These are phyloP conservation scores for Backusella macrospora DNA, from an alignment of 192 early-diverging fungal species.

Conservation along the genomic window DNA sequence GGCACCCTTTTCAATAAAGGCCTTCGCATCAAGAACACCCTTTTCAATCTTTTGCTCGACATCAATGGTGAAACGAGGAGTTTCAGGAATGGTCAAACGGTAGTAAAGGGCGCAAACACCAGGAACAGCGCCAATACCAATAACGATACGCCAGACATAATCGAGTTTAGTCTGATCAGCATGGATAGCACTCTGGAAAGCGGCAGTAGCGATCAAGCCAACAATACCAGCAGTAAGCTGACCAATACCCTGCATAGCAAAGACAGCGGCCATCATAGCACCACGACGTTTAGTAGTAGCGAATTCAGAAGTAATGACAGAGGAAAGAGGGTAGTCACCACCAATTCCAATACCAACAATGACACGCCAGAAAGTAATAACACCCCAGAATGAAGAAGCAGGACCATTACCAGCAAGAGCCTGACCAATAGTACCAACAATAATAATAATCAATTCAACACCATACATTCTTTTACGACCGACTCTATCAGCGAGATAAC, in stretches of 20 bases:
- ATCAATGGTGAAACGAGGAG: slow-evolving; percentile 82
- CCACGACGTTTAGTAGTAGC: slow-evolving; percentile 84
- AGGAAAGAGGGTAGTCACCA: slow-evolving; percentile 95
- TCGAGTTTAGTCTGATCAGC: slow-evolving; percentile 68
- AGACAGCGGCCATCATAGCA: slow-evolving; percentile 87
- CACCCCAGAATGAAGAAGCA: slow-evolving; percentile 62
- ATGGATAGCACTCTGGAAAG: slow-evolving; percentile 70
- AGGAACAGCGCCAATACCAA: slow-evolving; percentile 86
- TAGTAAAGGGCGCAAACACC: slow-evolving; percentile 87
- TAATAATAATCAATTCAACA: slow-evolving; percentile 90
- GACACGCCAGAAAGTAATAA: slow-evolving; percentile 86
- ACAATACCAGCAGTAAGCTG: slow-evolving; percentile 81
- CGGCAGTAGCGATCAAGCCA: slow-evolving; percentile 70
- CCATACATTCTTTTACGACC: slow-evolving; percentile 93
- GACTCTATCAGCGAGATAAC: slow-evolving; percentile 81
- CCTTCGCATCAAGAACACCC: slow-evolving; percentile 52
- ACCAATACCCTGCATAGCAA: slow-evolving; percentile 94
- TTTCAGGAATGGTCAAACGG: slow-evolving; percentile 92
- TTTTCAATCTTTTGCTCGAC: slow-evolving; percentile 74
- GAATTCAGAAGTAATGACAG: slow-evolving; percentile 94
- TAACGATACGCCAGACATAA: slow-evolving; percentile 90
- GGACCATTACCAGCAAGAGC: slow-evolving; percentile 76
- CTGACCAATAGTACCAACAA: slow-evolving; percentile 82
- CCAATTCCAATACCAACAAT: slow-evolving; percentile 94
- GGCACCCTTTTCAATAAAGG: slow-evolving; percentile 43